These are phyloP conservation scores for Lichina pygmaea DNA, from an alignment of 495 filamentous ascomycete genomes.

Conservation along the genomic window DNA sequence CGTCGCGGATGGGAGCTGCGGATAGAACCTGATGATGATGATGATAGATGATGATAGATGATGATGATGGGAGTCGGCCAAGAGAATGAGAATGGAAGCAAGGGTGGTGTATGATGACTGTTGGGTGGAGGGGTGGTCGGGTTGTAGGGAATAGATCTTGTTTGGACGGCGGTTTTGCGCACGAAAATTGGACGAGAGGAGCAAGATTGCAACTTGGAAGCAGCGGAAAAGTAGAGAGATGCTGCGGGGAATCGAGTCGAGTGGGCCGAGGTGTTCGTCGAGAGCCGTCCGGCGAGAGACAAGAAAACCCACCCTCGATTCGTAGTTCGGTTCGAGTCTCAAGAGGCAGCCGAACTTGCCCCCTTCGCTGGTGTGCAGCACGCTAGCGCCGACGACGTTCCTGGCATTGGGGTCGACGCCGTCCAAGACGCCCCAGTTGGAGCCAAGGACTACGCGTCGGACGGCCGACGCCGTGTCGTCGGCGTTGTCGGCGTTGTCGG, in stretches of 20 bases:
- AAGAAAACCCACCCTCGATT: constrained; percentile 38
- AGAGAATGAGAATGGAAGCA: too few relatives aligned
- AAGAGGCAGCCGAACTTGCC: constrained; percentile 89
- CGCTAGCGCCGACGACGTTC: constrained; percentile 84
- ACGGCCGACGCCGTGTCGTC: constrained; percentile 25
- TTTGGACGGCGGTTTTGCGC: neutral
- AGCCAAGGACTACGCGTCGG: constrained; percentile 40
- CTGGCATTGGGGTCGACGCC: constrained; percentile 70
- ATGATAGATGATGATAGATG: constrained; percentile 4
- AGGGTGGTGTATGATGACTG: too few relatives aligned
- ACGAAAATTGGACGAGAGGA: too few relatives aligned
- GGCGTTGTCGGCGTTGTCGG: too few relatives aligned
- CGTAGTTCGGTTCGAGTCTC: constrained; percentile 82
- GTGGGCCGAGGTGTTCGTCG: too few relatives aligned
- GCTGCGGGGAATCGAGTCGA: too few relatives aligned
- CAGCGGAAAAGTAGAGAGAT: too few relatives aligned
- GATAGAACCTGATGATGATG: too few relatives aligned
- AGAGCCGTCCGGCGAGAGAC: neutral
- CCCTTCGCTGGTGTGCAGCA: constrained; percentile 53
- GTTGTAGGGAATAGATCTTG: neutral
- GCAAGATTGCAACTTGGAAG: too few relatives aligned
- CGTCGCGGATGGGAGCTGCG: too few relatives aligned
- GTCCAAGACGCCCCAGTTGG: constrained; percentile 67
- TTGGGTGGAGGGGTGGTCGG: neutral
- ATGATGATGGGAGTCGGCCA: neutral